Percentiles rank a stretch among this genome's conserved stretches.
Evolutionary conservation across 2,329 filamentous ascomycete genomes (phyloP).

Genomic region (Albophoma yamanashiensis): DNA sequence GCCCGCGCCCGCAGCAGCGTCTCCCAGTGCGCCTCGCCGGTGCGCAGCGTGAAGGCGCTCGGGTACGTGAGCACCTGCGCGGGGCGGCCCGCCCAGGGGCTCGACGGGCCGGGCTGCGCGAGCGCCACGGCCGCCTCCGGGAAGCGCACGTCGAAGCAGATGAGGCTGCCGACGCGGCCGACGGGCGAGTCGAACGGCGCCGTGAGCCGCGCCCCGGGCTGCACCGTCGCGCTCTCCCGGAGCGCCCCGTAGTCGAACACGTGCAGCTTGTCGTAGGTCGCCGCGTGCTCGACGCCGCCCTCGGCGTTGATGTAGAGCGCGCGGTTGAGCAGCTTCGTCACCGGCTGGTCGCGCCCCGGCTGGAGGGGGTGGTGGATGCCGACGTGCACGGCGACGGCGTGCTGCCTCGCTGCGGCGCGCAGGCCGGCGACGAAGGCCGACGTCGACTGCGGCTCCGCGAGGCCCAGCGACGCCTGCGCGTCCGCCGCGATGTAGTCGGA

Average conservation of each 20-base stretch:
- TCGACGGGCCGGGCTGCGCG: conserved; percentile 27
- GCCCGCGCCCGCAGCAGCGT: conserved; percentile 67
- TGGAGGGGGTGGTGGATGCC: conserved; percentile 68
- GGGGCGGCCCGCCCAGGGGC: conserved; percentile 18
- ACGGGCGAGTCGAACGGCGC: conserved; percentile 63
- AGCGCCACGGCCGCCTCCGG: conserved; percentile 64
- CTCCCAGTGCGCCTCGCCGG: conserved; percentile 81
- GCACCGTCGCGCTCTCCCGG: conserved; percentile 47
- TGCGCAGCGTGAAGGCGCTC: conserved; percentile 81
- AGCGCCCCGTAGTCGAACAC: conserved; percentile 63
- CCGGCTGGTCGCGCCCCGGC: conserved; percentile 6
- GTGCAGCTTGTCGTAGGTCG: conserved; percentile 76
- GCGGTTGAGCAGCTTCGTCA: conserved; percentile 35
- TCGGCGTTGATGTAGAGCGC: conserved; percentile 38
- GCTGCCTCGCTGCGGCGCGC: conserved; percentile 51
- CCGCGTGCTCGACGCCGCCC: conserved; percentile 29
- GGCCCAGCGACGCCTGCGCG: conserved; percentile 54
- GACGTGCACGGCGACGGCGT: conserved; percentile 66
- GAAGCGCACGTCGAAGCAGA: conserved; percentile 88
- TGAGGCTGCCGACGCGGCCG: conserved; percentile 66
- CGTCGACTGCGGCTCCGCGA: conserved; percentile 54
- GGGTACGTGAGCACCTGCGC: conserved; percentile 79
- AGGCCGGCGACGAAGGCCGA: conserved; percentile 72
- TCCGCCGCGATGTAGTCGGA: conserved; percentile 75
- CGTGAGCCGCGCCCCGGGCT: conserved; percentile 53